These are phyloP conservation scores for Cryptococcus sp. DNA, from an alignment of 1,284 basidiomycete genomes.

Conservation along the genomic window DNA sequence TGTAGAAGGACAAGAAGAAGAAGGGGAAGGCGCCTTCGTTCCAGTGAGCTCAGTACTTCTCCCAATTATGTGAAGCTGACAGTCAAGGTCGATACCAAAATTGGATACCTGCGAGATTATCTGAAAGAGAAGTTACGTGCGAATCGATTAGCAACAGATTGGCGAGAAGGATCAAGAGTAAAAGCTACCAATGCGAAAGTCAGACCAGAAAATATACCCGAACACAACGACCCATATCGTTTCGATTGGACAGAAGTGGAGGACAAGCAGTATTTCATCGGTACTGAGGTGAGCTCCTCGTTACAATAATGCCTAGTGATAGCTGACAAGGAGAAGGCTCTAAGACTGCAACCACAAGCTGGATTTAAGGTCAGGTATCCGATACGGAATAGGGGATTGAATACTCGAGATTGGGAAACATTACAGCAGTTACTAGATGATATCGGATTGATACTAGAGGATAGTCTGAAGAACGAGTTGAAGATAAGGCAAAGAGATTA, in stretches of 20 bases:
- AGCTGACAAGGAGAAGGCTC: slow-evolving; percentile 53
- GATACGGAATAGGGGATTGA: slow-evolving; percentile 69
- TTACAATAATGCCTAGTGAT: not conserved
- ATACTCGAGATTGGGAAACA: slow-evolving; percentile 69
- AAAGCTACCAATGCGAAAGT: slow-evolving; percentile 55
- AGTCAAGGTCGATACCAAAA: slow-evolving; percentile 64
- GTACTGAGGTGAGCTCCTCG: slow-evolving; percentile 52
- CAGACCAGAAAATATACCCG: slow-evolving; percentile 68
- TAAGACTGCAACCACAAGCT: slow-evolving; percentile 61
- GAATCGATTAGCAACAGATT: slow-evolving; percentile 74
- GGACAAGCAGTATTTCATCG: slow-evolving; percentile 29
- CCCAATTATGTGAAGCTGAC: not conserved
- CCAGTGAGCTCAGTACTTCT: slow-evolving; percentile 15
- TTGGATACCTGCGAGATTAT: slow-evolving; percentile 66
- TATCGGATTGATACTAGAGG: slow-evolving; percentile 64
- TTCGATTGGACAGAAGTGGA: slow-evolving; percentile 69
- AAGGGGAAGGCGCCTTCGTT: slow-evolving; percentile 10
- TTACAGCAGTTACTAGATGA: slow-evolving; percentile 68
- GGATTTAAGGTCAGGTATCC: slow-evolving; percentile 74
- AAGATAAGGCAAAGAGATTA: slow-evolving; percentile 57
- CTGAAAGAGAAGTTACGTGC: slow-evolving; percentile 79
- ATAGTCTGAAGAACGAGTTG: slow-evolving; percentile 60
- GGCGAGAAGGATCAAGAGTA: slow-evolving; percentile 68
- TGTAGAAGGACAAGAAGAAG: slow-evolving; percentile 8
- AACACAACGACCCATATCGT: slow-evolving; percentile 71